Conservation (phyloP, 2,329 filamentous ascomycete genomes). For the Leptoxyphium fumago region DNA sequence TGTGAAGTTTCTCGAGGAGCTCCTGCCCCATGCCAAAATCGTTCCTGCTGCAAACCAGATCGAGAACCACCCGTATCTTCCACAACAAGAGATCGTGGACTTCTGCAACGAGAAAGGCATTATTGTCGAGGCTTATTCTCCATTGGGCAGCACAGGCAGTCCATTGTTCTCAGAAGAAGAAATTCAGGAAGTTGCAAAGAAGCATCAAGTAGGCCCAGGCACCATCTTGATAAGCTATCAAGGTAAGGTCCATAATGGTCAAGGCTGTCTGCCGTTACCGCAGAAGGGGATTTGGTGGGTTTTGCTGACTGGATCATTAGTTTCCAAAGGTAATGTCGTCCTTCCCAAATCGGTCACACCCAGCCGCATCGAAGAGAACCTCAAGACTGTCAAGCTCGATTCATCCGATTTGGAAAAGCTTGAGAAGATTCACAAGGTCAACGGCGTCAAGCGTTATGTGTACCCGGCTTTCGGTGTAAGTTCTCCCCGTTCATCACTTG, state of each 20-base stretch:
- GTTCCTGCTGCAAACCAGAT: constrained; percentile 57
- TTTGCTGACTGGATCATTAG: constrained; percentile 24
- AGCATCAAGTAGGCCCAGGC: constrained; percentile 33
- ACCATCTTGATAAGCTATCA: constrained; percentile 59
- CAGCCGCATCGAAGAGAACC: constrained; percentile 54
- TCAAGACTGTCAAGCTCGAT: constrained; percentile 50
- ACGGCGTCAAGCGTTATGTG: constrained; percentile 32
- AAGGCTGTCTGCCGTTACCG: background rate
- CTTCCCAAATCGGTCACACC: constrained; percentile 59
- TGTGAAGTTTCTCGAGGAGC: constrained; percentile 31
- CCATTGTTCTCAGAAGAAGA: constrained; percentile 33
- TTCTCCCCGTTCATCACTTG: background rate
- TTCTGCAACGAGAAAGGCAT: constrained; percentile 55
- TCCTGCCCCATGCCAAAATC: constrained; percentile 45
- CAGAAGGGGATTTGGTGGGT: constrained; percentile 1
- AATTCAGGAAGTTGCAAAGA: constrained; percentile 34
- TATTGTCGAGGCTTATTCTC: constrained; percentile 54
- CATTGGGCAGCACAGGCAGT: constrained; percentile 34
- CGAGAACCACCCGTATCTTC: constrained; percentile 57
- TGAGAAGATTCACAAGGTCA: constrained; percentile 30
- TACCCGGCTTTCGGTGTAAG: constrained; percentile 33
- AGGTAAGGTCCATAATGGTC: constrained; percentile 32
- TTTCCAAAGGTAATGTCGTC: constrained; percentile 54
- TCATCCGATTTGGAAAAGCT: constrained; percentile 44
- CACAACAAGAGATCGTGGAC: constrained; percentile 57